A percentile compares a stretch with the other conserved stretches of the same genome.
Evolutionary conservation across 2,329 filamentous ascomycete genomes (phyloP).

Genomic region (Colletotrichum shisoi): DNA sequence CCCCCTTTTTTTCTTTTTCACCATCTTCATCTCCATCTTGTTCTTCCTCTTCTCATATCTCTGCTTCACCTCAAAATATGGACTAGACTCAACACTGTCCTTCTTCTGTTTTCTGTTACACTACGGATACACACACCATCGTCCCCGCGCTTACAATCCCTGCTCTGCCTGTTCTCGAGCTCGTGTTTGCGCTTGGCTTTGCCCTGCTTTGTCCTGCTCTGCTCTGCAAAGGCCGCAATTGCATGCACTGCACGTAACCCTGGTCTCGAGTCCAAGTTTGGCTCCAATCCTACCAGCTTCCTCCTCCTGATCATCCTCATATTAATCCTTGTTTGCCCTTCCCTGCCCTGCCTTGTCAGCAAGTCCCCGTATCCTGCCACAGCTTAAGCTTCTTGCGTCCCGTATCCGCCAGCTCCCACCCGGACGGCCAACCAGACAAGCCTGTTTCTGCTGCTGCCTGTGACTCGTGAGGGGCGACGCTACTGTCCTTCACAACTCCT

Average conservation of each 20-base stretch:
- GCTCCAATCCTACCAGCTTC: slow-evolving; percentile 1
- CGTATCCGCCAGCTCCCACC: slow-evolving; percentile 11
- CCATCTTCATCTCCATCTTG: too few species aligned
- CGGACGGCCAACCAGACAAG: slow-evolving; percentile 5
- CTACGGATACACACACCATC: slow-evolving; percentile 4
- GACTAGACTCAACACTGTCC: too few species aligned
- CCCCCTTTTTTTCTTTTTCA: too few species aligned
- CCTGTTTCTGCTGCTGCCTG: slow-evolving; percentile 9
- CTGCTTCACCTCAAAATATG: neutral
- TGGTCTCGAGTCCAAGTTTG: neutral
- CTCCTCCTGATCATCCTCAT: too few species aligned
- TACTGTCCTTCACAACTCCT: neutral
- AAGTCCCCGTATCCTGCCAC: slow-evolving; percentile 18
- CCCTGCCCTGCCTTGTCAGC: neutral
- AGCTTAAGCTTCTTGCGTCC: slow-evolving; percentile 21
- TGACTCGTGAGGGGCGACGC: neutral
- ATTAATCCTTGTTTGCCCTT: neutral
- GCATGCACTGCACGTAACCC: slow-evolving; percentile 1
- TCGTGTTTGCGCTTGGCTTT: neutral
- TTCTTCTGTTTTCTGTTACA: neutral
- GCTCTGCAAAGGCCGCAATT: slow-evolving; percentile 4
- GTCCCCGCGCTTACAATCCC: neutral
- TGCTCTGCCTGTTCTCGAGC: slow-evolving; percentile 6
- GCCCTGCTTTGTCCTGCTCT: too few species aligned
- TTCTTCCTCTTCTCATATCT: slow-evolving; percentile 1